A percentile compares a stretch with the other conserved stretches of the same genome.
These are phyloP conservation scores for Caryopteris hybrid DNA, from an alignment of 305 asterid genomes.

Conservation along the genomic window DNA sequence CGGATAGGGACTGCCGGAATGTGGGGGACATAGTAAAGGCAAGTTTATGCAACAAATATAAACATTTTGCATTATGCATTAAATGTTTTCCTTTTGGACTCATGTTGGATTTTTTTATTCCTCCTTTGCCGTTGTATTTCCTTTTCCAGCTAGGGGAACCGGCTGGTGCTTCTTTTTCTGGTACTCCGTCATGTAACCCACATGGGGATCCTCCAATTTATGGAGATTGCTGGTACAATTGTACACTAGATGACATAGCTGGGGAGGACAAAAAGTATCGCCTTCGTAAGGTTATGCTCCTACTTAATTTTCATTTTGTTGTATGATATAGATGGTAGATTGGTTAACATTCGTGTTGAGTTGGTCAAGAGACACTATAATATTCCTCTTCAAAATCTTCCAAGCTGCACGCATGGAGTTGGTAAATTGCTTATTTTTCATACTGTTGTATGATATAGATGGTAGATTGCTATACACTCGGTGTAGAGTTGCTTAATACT, in stretches of 20 bases:
- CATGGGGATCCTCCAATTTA: slow-evolving; percentile 80
- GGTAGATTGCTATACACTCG: neutral
- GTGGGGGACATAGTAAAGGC: slow-evolving; percentile 87
- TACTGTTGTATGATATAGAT: neutral
- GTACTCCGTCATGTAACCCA: slow-evolving; percentile 83
- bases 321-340: neutral
- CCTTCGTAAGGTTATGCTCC: slow-evolving; percentile 68
- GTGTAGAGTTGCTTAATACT: neutral
- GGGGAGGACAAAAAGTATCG: slow-evolving; percentile 86
- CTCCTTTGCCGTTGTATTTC: neutral
- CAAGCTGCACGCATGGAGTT: neutral
- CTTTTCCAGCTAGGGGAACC: slow-evolving; percentile 87
- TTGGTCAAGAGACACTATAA: neutral
- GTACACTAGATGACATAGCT: slow-evolving; percentile 84
- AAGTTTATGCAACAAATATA: slow-evolving; percentile 26
- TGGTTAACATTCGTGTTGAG: neutral
- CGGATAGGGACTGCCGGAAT: slow-evolving; percentile 81
- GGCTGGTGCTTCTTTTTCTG: slow-evolving; percentile 71
- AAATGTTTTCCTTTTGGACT: slow-evolving; percentile 5
- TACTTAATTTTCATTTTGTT: neutral
- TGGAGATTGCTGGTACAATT: slow-evolving; percentile 95
- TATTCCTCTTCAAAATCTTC: neutral
- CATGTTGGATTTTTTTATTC: neutral
- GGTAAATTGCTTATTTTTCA: slow-evolving; percentile 3
- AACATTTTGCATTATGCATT: neutral